Conservation (phyloP, 148 eudicot genomes). For the Diospyros kaki region DNA sequence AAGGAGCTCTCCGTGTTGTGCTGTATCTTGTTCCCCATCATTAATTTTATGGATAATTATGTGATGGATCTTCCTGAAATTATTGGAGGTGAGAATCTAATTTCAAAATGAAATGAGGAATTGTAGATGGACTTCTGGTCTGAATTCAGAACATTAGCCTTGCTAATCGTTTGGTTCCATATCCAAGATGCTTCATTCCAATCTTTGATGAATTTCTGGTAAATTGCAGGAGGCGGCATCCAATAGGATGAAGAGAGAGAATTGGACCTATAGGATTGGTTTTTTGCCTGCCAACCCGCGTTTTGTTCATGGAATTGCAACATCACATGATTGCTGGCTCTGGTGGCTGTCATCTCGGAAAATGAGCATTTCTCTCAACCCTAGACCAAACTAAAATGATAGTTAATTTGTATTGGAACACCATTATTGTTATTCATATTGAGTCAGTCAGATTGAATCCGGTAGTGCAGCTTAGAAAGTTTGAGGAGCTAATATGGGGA, state of each 20-base stretch:
- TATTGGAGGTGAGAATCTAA: background rate
- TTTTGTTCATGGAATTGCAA: slow-evolving; percentile 28
- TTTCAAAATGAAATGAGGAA: background rate
- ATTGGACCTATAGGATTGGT: slow-evolving; percentile 14
- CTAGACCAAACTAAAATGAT: background rate
- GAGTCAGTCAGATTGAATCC: slow-evolving; percentile 1
- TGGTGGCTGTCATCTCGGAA: slow-evolving; percentile 19
- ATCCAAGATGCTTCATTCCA: background rate
- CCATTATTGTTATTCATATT: slow-evolving; percentile 4
- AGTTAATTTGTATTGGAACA: slow-evolving; percentile 7
- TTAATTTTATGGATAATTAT: background rate
- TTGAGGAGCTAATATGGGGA: background rate
- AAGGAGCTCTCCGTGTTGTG: background rate
- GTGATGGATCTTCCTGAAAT: background rate
- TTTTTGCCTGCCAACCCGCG: slow-evolving; percentile 25
- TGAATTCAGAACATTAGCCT: background rate
- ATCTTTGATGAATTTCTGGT: background rate
- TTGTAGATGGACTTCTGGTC: background rate
- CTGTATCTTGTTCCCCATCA: background rate
- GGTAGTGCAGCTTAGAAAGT: slow-evolving; percentile 10
- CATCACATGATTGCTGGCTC: slow-evolving; percentile 26
- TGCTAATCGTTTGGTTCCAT: background rate
- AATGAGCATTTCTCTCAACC: background rate
- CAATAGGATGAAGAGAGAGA: slow-evolving; percentile 36
- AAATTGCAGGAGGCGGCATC: slow-evolving; percentile 80